Conservation (phyloP, 805 yeast genomes). For the Hanseniaspora thailandica region DNA sequence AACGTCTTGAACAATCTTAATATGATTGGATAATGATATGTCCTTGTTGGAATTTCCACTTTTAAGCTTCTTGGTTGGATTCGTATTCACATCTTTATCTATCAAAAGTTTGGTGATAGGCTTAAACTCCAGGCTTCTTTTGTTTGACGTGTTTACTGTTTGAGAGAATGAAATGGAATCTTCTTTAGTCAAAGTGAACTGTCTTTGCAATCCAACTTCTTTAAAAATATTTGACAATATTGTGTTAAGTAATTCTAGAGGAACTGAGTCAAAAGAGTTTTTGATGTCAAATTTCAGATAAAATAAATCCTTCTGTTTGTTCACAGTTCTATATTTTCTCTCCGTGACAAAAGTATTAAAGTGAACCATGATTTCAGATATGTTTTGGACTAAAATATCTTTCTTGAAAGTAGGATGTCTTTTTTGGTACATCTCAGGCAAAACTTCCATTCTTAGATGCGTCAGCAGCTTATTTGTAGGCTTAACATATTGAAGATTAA, state of each 20-base stretch:
- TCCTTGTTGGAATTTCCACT: neutral
- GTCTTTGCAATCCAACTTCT: slow-evolving; percentile 16
- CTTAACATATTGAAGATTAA: slow-evolving; percentile 26
- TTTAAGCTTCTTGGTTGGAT: neutral
- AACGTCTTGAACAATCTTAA: neutral
- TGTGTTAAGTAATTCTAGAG: slow-evolving; percentile 34
- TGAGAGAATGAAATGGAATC: neutral
- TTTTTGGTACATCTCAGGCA: neutral
- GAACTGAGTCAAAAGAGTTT: slow-evolving; percentile 65
- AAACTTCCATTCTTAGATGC: slow-evolving; percentile 26
- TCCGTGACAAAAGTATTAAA: slow-evolving; percentile 31
- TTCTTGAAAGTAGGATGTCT: slow-evolving; percentile 16
- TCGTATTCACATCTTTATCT: neutral
- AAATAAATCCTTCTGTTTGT: slow-evolving; percentile 23
- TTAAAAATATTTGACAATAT: slow-evolving; percentile 28
- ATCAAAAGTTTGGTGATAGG: neutral
- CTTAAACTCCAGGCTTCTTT: neutral
- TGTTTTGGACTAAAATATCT: slow-evolving; percentile 28
- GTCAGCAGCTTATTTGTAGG: slow-evolving; percentile 35
- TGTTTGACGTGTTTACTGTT: neutral
- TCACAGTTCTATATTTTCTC: slow-evolving; percentile 1
- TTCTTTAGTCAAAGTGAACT: neutral
- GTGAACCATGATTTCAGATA: slow-evolving; percentile 34
- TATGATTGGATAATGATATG: neutral
- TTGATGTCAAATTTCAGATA: slow-evolving; percentile 64